Base-by-base conservation (phyloP, 202 grass and related monocot species). In the Brachypodium distachyon region DNA sequence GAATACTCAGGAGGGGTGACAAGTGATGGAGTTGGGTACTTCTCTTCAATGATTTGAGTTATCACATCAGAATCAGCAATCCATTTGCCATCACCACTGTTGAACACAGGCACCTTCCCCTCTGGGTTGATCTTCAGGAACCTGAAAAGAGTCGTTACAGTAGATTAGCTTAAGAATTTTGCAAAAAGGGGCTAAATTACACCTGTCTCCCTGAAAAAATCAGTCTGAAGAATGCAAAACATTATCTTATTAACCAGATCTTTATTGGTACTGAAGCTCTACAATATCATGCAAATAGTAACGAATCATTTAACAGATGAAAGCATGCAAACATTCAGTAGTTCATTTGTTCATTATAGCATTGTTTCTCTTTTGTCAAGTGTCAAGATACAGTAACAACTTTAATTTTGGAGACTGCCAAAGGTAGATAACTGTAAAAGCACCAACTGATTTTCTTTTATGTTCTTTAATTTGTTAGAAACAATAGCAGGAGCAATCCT, bases 51-150 rank as follows among this genome's bases (percentile, higher is more conserved):
- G 33, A 91, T 38, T 78, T 84, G 88, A 38, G 86, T 84, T 61
- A 97, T 93, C n/a, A 91, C 88, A 75, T 97, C 94, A 22, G 94
- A 97, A 81, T 93, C 94, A 39, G 74, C 70, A 89, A 93, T 77
- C 88, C 90, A 93, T 56, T 91, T 85, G 18, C 72, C 90, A 42
- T 97, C 86, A 32, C 67, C 90, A 51, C 77, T 27, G n/a, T 93
- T 93, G 52, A 87, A 78, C 50, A 91, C 88, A 40, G 94, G 94
- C 14, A 97, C 94, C 86, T 93, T 97, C 14, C 94, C 94, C 49
- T 89, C 86, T 17, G 94, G 94, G 62, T 60, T 97, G 36, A 97
- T 87, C 86, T 85, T 76, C 49, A 93, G 69, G 77, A 97, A 93
- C 94, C 90, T 97, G 56, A 33, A 71, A 53, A 52, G 2, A 69